A percentile compares a stretch with the other conserved stretches of the same genome.
Conservation (phyloP, 305 asterid genomes). For the Ilex paraguariensis region DNA sequence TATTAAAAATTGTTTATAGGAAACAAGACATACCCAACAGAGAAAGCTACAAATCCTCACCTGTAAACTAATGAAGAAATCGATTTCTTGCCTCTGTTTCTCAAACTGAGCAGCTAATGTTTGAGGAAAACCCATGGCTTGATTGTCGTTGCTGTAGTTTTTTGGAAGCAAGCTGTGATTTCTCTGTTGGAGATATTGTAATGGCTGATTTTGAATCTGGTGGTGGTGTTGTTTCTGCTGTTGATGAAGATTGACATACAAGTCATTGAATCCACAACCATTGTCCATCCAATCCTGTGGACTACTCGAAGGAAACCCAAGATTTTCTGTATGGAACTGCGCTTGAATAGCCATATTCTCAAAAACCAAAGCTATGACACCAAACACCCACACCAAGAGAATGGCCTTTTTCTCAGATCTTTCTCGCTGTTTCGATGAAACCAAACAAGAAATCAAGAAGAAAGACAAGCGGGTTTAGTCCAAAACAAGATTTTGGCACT, state of each 20-base stretch:
- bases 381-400: no score
- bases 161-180: conserved; percentile 10
- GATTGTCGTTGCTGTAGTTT: conserved; percentile 6
- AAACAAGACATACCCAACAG: background rate
- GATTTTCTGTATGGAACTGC: conserved; percentile 39
- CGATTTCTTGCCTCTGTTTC: conserved; percentile 42
- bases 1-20: no score
- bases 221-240: conserved; percentile 11
- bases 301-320: conserved; percentile 18
- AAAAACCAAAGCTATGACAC: conserved; percentile 4
- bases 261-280: conserved; percentile 27
- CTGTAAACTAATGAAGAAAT: conserved; percentile 43
- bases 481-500: conserved; percentile 16
- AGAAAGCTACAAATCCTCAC: conserved; percentile 13
- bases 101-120: conserved; percentile 20
- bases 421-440: background rate
- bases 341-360: conserved; percentile 59
- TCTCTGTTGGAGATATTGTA: background rate
- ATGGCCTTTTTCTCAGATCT: no score
- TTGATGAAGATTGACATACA: conserved; percentile 14
- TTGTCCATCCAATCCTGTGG: conserved; percentile 40
- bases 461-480: conserved; percentile 15
- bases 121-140: conserved; percentile 17
- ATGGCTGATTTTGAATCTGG: no score
- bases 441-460: background rate